A percentile compares a stretch with the other conserved stretches of the same genome.
Conservation (phyloP, 257 asterid genomes). For the Mentha longifolia region DNA sequence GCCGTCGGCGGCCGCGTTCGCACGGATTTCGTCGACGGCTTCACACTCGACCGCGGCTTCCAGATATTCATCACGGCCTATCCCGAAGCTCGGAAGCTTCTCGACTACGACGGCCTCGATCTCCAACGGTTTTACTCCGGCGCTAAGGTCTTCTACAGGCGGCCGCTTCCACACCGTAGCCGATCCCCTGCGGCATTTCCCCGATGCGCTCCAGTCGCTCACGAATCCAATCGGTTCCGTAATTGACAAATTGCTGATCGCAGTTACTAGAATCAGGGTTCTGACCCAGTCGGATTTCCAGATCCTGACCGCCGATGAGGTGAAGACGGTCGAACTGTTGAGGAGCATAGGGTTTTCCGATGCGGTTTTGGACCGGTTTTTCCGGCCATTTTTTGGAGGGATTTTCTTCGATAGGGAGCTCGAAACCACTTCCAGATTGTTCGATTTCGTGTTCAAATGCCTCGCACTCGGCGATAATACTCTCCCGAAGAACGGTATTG, state of each 20-base stretch:
- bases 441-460: slow-evolving; percentile 81
- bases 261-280: slow-evolving; percentile 67
- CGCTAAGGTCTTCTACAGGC: slow-evolving; percentile 63
- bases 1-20: slow-evolving; percentile 98
- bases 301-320: slow-evolving; percentile 66
- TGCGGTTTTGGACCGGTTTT: slow-evolving; percentile 73
- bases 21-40: slow-evolving; percentile 78
- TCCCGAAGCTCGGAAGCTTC: slow-evolving; percentile 76
- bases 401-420: slow-evolving; percentile 83
- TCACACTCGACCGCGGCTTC: slow-evolving; percentile 91
- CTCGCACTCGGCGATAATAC: slow-evolving; percentile 88
- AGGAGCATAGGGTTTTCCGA: slow-evolving; percentile 71
- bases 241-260: slow-evolving; percentile 71
- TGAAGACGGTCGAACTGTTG: slow-evolving; percentile 54
- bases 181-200: slow-evolving; percentile 83
- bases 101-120: slow-evolving; percentile 63
- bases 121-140: slow-evolving; percentile 82
- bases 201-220: slow-evolving; percentile 58
- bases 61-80: slow-evolving; percentile 94
- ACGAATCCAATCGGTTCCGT: slow-evolving; percentile 77
- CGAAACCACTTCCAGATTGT: slow-evolving; percentile 83
- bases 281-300: slow-evolving; percentile 58
- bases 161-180: slow-evolving; percentile 85
- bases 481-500: slow-evolving; percentile 79
- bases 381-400: slow-evolving; percentile 89